Evolutionary conservation across 2,329 filamentous ascomycete genomes (phyloP), one percentile per base, ranked within the genome.

Genomic region (Alternaria viburni): DNA sequence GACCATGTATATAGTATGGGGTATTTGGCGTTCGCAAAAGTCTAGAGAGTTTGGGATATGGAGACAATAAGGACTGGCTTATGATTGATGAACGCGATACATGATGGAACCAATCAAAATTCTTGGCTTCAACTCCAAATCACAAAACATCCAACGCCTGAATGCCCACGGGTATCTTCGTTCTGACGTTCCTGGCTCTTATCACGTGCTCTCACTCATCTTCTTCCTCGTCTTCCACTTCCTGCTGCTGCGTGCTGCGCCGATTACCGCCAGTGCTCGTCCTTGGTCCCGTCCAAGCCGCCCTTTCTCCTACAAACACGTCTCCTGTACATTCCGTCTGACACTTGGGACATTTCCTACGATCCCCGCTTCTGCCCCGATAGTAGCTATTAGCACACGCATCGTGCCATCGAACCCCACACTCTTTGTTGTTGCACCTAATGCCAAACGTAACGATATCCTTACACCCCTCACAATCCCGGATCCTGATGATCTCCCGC

Each of bases 401-500:
- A 61, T 79, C 74, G 63, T 81, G 79, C 71, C 73, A 77, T 19
- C 77, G 47, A 36, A 74, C 69, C 1, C 70, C 71, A 54, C 77
- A 79, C 17, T 73, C 70, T 47, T 63, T 58, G 15, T 77, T 69
- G 17, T 70, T 68, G 46, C 77, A 79, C 43, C 77, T 61, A 5
- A 76, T 59, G 2, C 77, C 86, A 67, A 91, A 83, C 1, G 95
- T 99, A 44, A 98, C 88, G 65, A 98, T 91, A 68, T 97, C 93
- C 78, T 89, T 91, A 80, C 96, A 99, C 0, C 92, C 93, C 74
- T 91, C 88, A 77, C 96, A 99, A 66, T 90, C 88, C 81, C 96
- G 97, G 77, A 99, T 91, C 66, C 89, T 88, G 17, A 55, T 45
- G 75, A 93, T 66, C 11, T 75, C 79, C 1, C 81, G 81, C 0